Base-by-base conservation (phyloP, 2,329 filamentous ascomycete species). In the Penicillium hordei region DNA sequence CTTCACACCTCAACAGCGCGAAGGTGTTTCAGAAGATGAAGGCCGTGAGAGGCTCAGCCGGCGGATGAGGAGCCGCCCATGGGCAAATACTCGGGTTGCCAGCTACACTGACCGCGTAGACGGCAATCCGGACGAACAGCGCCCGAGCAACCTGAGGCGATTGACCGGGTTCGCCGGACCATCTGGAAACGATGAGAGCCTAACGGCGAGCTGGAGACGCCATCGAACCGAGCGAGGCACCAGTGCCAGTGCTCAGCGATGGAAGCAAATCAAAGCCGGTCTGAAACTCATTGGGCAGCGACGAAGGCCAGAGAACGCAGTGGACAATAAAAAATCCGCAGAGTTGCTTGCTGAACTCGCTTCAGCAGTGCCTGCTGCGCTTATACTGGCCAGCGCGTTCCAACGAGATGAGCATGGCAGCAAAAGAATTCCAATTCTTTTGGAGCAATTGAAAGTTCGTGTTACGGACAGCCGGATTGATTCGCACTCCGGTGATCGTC, bases 351-450 rank as follows among this genome's bases (percentile, higher is more conserved):
- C 94, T 1, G 94, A 99, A 75, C 80, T 99, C 38, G 85, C 94
- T 48, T 95, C 94, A 43, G 94, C 92, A 53, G 91, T 93, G 1
- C 94, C 94, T 4, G 94, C 94, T 25, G 94, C 93, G 21, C 80
- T 99, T 58, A 96, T 99, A 75, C 80, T 99, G 52, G 94, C 94
- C 8, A 97, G 93, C 70, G 97, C 97, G 90, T 94, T 97, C 67
- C 94, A 97, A 76, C 85, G 94, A 57, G 94, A 99, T 67, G 94
- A 99, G 75, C 91, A 97, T 68, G 92, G 93, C 48, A 94, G 96
- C 75, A 94, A 91, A 76, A 87, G 93, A 58, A 96, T 99, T 57
- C 94, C 94, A 0, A 92, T 99, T 52, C 84, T 99, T 4, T 83
- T 99, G 7, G 94, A 99, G 74, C 94, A 99, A 77, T 82, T 99